phyloP scores from a whole-genome alignment of 176 grass and related monocot genomes.

The Triticum aestivum region DNA sequence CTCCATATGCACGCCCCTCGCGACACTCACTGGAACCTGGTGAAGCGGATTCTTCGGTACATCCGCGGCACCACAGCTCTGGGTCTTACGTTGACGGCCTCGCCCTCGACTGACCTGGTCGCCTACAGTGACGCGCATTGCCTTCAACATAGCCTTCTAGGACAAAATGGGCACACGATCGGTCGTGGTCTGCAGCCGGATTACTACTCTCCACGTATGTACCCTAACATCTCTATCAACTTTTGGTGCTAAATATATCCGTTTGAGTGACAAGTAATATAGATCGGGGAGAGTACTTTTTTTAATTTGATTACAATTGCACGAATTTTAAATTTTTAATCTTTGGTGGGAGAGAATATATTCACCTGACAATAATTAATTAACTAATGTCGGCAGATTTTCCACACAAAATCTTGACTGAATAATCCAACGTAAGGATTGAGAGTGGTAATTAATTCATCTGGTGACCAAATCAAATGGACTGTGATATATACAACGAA shows the following conservation, averaged over 20 bases:
- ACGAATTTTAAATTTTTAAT: not conserved
- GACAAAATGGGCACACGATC: not conserved
- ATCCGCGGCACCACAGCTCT: too few relatives aligned
- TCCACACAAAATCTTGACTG: not conserved
- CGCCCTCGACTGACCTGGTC: too few relatives aligned
- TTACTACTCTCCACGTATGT: not conserved
- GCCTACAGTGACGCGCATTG: too few relatives aligned
- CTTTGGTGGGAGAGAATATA: not conserved
- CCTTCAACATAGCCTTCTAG: too few relatives aligned
- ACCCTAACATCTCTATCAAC: not conserved
- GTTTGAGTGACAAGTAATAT: too few relatives aligned
- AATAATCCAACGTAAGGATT: not conserved
- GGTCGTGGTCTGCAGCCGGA: not conserved
- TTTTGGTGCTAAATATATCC: not conserved
- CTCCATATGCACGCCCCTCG: too few relatives aligned
- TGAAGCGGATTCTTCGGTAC: too few relatives aligned
- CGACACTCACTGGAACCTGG: too few relatives aligned
- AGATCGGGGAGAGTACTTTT: too few relatives aligned
- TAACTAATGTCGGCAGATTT: not conserved
- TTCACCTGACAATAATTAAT: not conserved
- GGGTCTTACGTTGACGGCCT: too few relatives aligned
- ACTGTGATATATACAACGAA: not conserved
- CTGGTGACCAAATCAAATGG: not conserved
- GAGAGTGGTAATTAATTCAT: not conserved
- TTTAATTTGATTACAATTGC: not conserved